Base-by-base conservation (phyloP, 352 stramenopile species). In the Phytopythium kandeliae region DNA sequence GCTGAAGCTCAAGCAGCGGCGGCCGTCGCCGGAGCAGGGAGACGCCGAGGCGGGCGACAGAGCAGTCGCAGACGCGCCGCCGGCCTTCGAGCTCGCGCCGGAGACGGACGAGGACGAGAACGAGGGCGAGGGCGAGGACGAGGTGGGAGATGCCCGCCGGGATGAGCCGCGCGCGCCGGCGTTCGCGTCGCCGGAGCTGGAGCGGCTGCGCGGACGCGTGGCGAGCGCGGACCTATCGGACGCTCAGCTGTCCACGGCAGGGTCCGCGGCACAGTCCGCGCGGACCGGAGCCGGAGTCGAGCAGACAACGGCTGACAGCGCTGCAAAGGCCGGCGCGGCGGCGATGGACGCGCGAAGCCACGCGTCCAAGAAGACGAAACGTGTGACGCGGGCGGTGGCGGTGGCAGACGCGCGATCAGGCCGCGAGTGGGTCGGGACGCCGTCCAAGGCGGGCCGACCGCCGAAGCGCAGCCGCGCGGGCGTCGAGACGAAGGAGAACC, bases 281-380 rank as follows among this genome's bases (percentile, higher is more conserved):
- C n/a, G n/a, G n/a, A n/a, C n/a, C n/a, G n/a, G n/a, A n/a, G n/a
- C n/a, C n/a, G n/a, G 10, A 5, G 28, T 33, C 28, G 28, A 5
- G 28, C 28, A 33, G 28, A 33, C 5, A 10, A 33, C n/a, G n/a
- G n/a, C n/a, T n/a, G n/a, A n/a, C n/a, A n/a, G n/a, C n/a, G n/a
- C n/a, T n/a, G n/a, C n/a, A n/a, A n/a, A n/a, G n/a, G n/a, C n/a
- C n/a, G n/a, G n/a, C n/a, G n/a, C n/a, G n/a, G n/a, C n/a, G n/a
- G n/a, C n/a, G n/a, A n/a, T n/a, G n/a, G n/a, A n/a, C n/a, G n/a
- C n/a, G n/a, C n/a, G n/a, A n/a, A n/a, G n/a, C n/a, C n/a, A n/a
- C n/a, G n/a, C n/a, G n/a, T n/a, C n/a, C n/a, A n/a, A 55, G 43
- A 72, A 72, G 57, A 66, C 65, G 40, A 85, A 82, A 37, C 69